These are phyloP conservation scores for Pythium pectinolyticum DNA, from an alignment of 352 stramenopile genomes.

Conservation along the genomic window DNA sequence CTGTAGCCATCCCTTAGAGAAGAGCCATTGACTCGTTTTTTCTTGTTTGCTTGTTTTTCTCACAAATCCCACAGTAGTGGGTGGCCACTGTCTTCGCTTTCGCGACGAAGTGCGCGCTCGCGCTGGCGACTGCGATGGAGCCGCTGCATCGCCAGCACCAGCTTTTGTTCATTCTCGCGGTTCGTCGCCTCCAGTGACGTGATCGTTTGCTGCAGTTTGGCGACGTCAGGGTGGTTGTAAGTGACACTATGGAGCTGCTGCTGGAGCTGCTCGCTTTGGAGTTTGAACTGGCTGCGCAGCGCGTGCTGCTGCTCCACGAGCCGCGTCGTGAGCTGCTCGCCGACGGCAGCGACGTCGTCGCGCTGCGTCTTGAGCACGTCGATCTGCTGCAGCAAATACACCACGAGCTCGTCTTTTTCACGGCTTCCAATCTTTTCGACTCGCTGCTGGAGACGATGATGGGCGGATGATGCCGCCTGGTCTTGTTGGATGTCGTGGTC, in stretches of 20 bases:
- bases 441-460: constrained; percentile 1
- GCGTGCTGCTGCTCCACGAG: constrained; percentile 76
- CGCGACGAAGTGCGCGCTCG: constrained; percentile 62
- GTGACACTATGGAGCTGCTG: constrained; percentile 45
- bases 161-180: constrained; percentile 55
- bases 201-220: constrained; percentile 42
- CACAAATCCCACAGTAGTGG: constrained; percentile 59
- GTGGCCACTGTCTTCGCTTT: constrained; percentile 41
- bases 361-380: constrained; percentile 40
- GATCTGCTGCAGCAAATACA: constrained; percentile 50
- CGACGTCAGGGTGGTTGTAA: constrained; percentile 53
- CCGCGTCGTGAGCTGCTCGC: constrained; percentile 65
- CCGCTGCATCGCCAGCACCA: constrained; percentile 73
- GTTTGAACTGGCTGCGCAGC: constrained; percentile 45
- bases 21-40: constrained; percentile 21
- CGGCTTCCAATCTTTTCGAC: constrained; percentile 50
- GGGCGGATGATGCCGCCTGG: not conserved
- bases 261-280: constrained; percentile 43
- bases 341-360: constrained; percentile 47
- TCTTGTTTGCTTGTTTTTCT: constrained; percentile 4
- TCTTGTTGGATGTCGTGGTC: not conserved
- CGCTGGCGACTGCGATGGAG: constrained; percentile 68
- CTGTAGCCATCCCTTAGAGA: no score
- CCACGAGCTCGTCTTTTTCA: constrained; percentile 60
- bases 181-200: constrained; percentile 39